Conservation (phyloP, 257 asterid species). For the Avicennia marina region DNA sequence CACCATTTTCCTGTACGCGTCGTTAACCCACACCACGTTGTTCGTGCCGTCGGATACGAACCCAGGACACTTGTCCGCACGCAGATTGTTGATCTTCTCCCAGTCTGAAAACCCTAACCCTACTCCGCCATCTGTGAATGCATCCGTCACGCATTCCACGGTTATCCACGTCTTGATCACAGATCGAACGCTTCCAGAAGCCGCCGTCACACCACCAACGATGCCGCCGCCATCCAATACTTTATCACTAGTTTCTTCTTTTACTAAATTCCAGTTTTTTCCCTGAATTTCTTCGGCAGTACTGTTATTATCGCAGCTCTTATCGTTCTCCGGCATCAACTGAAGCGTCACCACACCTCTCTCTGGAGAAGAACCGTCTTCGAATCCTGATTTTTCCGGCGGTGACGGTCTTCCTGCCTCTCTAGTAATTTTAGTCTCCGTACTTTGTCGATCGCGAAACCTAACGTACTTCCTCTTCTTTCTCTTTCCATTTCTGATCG, state of each 20-base stretch:
- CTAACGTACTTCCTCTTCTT: constrained; percentile 36
- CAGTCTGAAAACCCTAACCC: constrained; percentile 34
- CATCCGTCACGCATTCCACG: constrained; percentile 27
- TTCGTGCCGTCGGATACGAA: constrained; percentile 36
- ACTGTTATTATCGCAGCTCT: not conserved
- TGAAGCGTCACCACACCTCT: constrained; percentile 27
- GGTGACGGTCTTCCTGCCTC: not conserved
- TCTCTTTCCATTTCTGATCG: constrained; percentile 10
- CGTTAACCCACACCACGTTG: constrained; percentile 34
- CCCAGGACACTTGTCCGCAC: constrained; percentile 33
- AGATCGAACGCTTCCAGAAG: too few species aligned
- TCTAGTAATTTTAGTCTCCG: not conserved
- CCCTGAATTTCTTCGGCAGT: not conserved
- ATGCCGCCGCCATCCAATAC: not conserved
- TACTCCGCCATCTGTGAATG: not conserved
- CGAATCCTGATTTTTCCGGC: constrained; percentile 12
- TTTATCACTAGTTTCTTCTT: not conserved
- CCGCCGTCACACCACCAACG: not conserved
- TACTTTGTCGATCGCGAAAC: constrained; percentile 18
- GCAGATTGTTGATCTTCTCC: constrained; percentile 24
- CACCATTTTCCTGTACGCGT: constrained; percentile 26
- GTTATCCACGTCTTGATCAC: constrained; percentile 20
- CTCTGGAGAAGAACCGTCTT: constrained; percentile 10
- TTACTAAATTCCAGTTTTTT: not conserved
- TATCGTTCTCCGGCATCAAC: constrained; percentile 21